Conservation (phyloP, 2,329 filamentous ascomycete genomes). For the Colletotrichum shisoi region DNA sequence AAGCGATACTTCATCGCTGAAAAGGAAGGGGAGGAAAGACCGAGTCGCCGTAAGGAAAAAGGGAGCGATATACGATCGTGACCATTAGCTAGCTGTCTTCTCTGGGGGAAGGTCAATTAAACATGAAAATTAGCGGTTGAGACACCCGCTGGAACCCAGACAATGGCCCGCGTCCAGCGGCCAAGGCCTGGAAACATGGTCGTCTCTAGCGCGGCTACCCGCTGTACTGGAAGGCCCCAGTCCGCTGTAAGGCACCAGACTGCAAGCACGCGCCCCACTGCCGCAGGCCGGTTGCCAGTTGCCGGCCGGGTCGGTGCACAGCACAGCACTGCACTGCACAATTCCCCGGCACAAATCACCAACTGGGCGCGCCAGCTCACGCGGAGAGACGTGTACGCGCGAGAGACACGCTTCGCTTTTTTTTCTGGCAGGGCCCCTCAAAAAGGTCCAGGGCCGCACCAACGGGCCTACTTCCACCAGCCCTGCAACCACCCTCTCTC, state of each 20-base stretch:
- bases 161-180: constrained; percentile 22
- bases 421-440: constrained; percentile 40
- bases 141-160: constrained; percentile 17
- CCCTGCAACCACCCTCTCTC: constrained; percentile 40
- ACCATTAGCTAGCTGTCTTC: neutral
- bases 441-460: constrained; percentile 45
- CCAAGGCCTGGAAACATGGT: constrained; percentile 24
- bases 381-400: constrained; percentile 25
- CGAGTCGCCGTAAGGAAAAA: neutral
- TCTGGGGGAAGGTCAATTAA: neutral
- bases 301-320: constrained; percentile 5
- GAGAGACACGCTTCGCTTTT: constrained; percentile 26
- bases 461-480: constrained; percentile 43
- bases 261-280: constrained; percentile 1
- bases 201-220: constrained; percentile 14
- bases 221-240: neutral
- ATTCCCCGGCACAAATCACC: constrained; percentile 11
- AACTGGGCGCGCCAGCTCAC: constrained; percentile 14
- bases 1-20: neutral
- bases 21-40: neutral
- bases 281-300: neutral
- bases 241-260: constrained; percentile 1
- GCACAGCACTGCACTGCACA: constrained; percentile 6
- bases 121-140: constrained; percentile 13
- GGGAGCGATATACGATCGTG: neutral